phyloP scores from a whole-genome alignment of 768 basidiomycete genomes.

The Rhodotorula paludigena region DNA sequence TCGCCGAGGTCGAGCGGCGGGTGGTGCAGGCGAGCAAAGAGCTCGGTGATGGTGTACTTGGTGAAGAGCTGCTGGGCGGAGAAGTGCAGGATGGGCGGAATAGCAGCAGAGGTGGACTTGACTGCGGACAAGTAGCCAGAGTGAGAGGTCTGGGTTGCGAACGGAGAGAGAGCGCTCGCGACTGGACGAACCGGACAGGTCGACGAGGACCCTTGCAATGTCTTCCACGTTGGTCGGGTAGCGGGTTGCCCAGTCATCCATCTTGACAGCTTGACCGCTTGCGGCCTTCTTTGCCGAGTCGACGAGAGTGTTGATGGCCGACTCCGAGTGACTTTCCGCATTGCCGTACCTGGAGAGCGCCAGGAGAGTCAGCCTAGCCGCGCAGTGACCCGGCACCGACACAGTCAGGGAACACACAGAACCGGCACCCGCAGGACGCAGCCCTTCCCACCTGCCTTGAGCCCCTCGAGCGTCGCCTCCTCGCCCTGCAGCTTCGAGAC shows the following conservation, averaged over 20 bases:
- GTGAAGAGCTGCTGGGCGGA: conserved; percentile 75
- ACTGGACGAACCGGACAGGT: conserved; percentile 59
- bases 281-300: conserved; percentile 82
- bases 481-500: conserved; percentile 83
- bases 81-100: conserved; percentile 79
- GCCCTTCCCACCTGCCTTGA: conserved; percentile 55
- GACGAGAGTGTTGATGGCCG: conserved; percentile 79
- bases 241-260: conserved; percentile 91
- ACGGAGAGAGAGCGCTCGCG: not conserved
- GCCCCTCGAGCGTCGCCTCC: conserved; percentile 59
- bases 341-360: conserved; percentile 67
- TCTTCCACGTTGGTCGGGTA: conserved; percentile 89
- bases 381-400: not conserved
- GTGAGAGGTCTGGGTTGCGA: not conserved
- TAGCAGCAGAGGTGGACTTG: conserved; percentile 41
- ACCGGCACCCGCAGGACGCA: conserved; percentile 84
- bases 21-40: conserved; percentile 66
- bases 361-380: not conserved
- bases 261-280: conserved; percentile 73
- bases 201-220: conserved; percentile 75
- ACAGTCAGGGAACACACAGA: conserved; percentile 57
- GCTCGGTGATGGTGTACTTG: conserved; percentile 85
- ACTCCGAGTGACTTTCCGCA: conserved; percentile 74
- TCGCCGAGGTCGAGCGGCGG: conserved; percentile 70
- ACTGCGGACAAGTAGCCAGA: not conserved